phyloP scores from a whole-genome alignment of 306 rosid genomes.

The Vigna mungo region DNA sequence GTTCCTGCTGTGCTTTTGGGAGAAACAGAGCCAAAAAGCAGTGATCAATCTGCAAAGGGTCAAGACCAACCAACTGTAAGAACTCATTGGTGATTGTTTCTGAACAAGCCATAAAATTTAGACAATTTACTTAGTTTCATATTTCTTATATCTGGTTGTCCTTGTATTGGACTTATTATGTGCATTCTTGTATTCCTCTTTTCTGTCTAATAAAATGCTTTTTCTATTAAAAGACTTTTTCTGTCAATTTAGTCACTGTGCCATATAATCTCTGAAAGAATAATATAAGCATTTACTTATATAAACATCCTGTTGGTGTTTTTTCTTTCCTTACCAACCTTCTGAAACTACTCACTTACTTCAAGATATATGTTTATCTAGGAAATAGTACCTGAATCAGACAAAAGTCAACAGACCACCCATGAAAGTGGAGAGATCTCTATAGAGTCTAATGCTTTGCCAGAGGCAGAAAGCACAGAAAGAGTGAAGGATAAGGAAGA shows the following conservation, averaged over 20 bases:
- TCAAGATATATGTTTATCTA: conserved; percentile 42
- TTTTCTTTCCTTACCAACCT: not conserved
- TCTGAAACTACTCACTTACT: conserved; percentile 44
- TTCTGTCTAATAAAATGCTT: conserved; percentile 1
- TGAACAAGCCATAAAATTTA: not conserved
- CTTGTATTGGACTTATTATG: conserved; percentile 32
- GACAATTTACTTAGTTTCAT: not conserved
- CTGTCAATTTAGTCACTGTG: conserved; percentile 16
- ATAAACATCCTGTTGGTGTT: conserved; percentile 9
- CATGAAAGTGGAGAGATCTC: conserved; percentile 66
- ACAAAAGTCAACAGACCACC: conserved; percentile 63
- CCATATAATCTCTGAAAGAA: conserved; percentile 2
- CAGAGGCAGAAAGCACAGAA: conserved; percentile 70
- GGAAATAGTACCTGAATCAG: conserved; percentile 81
- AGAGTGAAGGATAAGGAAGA: conserved; percentile 84
- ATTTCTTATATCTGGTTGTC: conserved; percentile 14
- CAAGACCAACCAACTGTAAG: conserved; percentile 87
- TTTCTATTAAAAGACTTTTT: not conserved
- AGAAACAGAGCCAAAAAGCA: conserved; percentile 81
- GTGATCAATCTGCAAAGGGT: conserved; percentile 77
- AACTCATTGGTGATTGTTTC: conserved; percentile 35
- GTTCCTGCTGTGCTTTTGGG: conserved; percentile 99
- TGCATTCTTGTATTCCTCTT: conserved; percentile 12
- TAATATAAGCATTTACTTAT: conserved; percentile 5
- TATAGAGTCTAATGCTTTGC: conserved; percentile 60